A percentile compares a stretch with the other conserved stretches of the same genome.
These are phyloP conservation scores for Scheffersomyces titani DNA, from an alignment of 1,139 yeast genomes.

Conservation along the genomic window DNA sequence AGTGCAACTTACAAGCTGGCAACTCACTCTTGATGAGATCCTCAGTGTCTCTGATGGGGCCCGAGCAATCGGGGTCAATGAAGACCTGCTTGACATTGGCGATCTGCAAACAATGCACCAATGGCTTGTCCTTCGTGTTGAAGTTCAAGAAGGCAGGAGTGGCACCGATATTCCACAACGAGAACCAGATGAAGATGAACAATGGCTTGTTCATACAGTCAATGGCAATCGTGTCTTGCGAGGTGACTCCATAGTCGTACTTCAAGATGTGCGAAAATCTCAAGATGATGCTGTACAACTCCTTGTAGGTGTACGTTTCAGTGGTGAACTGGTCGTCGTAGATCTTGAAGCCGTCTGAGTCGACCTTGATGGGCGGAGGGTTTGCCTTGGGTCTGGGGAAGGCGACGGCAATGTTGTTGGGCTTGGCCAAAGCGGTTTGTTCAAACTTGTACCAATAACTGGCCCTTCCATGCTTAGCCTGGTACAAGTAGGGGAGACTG, in stretches of 20 bases:
- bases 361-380: slow-evolving; percentile 29
- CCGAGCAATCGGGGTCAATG: slow-evolving; percentile 71
- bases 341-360: slow-evolving; percentile 33
- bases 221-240: slow-evolving; percentile 73
- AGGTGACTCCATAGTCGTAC: slow-evolving; percentile 61
- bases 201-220: slow-evolving; percentile 84
- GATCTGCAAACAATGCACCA: slow-evolving; percentile 77
- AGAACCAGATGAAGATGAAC: slow-evolving; percentile 77
- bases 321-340: slow-evolving; percentile 59
- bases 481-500: slow-evolving; percentile 46
- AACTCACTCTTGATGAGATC: slow-evolving; percentile 42
- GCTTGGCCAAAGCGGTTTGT: slow-evolving; percentile 45
- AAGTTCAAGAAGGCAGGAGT: slow-evolving; percentile 84
- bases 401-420: slow-evolving; percentile 57
- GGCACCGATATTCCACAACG: slow-evolving; percentile 92
- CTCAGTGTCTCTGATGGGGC: slow-evolving; percentile 56
- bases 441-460: slow-evolving; percentile 73
- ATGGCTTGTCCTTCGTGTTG: slow-evolving; percentile 71
- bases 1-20: slow-evolving; percentile 48
- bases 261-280: slow-evolving; percentile 66
- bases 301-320: slow-evolving; percentile 67
- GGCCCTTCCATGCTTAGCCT: slow-evolving; percentile 47
- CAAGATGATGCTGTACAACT: slow-evolving; percentile 66
- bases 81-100: slow-evolving; percentile 67
- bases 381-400: slow-evolving; percentile 59